Conservation (phyloP, 352 stramenopile genomes). For the Pythium scleroteichum region DNA sequence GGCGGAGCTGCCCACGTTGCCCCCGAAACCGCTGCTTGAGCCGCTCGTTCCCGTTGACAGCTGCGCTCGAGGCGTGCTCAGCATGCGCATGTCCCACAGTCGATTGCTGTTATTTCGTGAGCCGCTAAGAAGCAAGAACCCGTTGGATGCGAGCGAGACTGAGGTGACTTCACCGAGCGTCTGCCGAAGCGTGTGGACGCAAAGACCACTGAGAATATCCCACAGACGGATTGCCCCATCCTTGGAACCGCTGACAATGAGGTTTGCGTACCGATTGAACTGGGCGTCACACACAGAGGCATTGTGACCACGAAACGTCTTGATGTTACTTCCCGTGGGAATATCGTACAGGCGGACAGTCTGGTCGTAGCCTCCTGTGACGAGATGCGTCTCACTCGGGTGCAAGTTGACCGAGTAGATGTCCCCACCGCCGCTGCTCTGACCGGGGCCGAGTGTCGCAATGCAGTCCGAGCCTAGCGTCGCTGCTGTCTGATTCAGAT, state of each 20-base stretch:
- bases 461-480: slow-evolving; percentile 21
- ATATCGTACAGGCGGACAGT: slow-evolving; percentile 87
- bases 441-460: slow-evolving; percentile 30
- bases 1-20: neutral
- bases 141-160: slow-evolving; percentile 80
- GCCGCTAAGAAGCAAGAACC: slow-evolving; percentile 76
- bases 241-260: slow-evolving; percentile 86
- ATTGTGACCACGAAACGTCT: slow-evolving; percentile 81
- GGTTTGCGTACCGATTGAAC: slow-evolving; percentile 87
- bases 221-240: slow-evolving; percentile 85
- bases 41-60: slow-evolving; percentile 35
- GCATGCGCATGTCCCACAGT: slow-evolving; percentile 88
- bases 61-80: slow-evolving; percentile 66
- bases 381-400: slow-evolving; percentile 83
- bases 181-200: slow-evolving; percentile 83
- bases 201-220: slow-evolving; percentile 88
- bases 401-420: slow-evolving; percentile 88
- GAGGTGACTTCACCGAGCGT: slow-evolving; percentile 87
- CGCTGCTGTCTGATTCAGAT: slow-evolving; percentile 4
- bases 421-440: slow-evolving; percentile 52
- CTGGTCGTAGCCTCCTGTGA: slow-evolving; percentile 87
- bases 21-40: slow-evolving; percentile 4
- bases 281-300: slow-evolving; percentile 86
- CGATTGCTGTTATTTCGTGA: slow-evolving; percentile 89
- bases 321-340: slow-evolving; percentile 59